Base-by-base conservation (phyloP, 495 filamentous ascomycete species). In the Penicillium atrosanguineum region DNA sequence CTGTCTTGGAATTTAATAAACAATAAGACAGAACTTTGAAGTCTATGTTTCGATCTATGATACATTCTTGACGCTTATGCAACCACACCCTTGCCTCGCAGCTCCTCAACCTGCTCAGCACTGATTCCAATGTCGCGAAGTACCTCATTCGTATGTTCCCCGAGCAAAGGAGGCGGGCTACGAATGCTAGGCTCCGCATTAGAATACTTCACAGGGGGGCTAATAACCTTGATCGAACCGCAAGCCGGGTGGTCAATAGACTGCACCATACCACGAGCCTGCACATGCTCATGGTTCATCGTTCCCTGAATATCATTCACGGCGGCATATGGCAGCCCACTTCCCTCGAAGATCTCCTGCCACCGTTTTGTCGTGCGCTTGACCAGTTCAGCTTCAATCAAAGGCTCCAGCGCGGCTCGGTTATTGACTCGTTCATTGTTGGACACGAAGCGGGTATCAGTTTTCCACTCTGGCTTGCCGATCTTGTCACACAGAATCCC, bases 141-240 rank as follows among this genome's bases (percentile, higher is more conserved):
- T 18, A 97, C 72, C 69, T 96, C 90, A 60, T 91, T 78, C 6
- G 93, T 96, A 72, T 97, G 92, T 63, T 97, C 83, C 0, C 93
- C 93, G 41, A 97, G 70, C 7, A 84, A 85, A 7, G 93, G 93
- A 43, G 93, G 93, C 8, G 88, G 79, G 14, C 72, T 86, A 3
- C 91, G 71, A 26, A 94, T 57, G 38, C 52, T 47, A 31, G 48
- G 29, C 55, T 79, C 80, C n/a, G 86, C 85, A 49, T 90, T 81
- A 7, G 89, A 94, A 69, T 88, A 96, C 69, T 97, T 97, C 50
- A 97, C 83, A 0, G 93, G 93, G n/a, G 91, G 90, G 61, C 91
- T 95, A n/a, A 97, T 82, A 44, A 96, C 63, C 69, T 90, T 90
- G 55, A 96, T 87, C 6, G 83, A 80, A 3, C 92, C 92, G 61